Evolutionary conservation across 208 protist species (phyloP), one percentile per base, ranked within the genome.

Genomic region (Trypanosoma rangeli): DNA sequence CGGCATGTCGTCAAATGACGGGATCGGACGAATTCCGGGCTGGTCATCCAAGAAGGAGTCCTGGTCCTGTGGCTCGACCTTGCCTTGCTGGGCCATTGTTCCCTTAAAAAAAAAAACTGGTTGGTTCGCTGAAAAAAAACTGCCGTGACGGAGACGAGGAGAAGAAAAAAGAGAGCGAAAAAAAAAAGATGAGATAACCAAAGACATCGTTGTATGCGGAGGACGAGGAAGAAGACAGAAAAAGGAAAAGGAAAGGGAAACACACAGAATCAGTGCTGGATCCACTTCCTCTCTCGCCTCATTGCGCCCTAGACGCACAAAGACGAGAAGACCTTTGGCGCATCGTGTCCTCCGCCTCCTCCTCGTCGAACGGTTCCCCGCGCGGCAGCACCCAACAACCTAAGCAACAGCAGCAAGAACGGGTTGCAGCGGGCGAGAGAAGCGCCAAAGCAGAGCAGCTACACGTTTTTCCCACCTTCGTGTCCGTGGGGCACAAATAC

Each of bases 1-100:
- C 28, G 93, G 90, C 98, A 99, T 99, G 72, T 98, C 86, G 80
- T 99, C 98, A 84, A 99, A 99, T 31, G 84, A 86, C 16, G 85
- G 70, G 55, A 98, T 89, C 50, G 97, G 86, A 61, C 94, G 80
- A 61, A 98, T 90, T 44, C 92, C 88, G 46, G 85, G 77, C 73
- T 94, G 79, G 72, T 94, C 88, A 80, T 96, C 90, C 66, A 97
- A 79, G 76, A 97, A 93, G 73, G 90, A 95, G 71, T 97, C 83
- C 83, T 95, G 87, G 81, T 97, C 92, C 75, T 92, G 88, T 20
- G 88, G 88, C 49, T 84, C 85, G 61, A 90, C 73, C 63, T 87
- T 86, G 52, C 88, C 80, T 76, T 91, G 70, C 70, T 94, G 80
- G 54, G 88, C 83, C 88, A 94, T 94, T 67, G 73, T 79, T 56